A percentile compares a stretch with the other conserved stretches of the same genome.
Conservation (phyloP, 2,329 filamentous ascomycete genomes). For the Botrytis hyacinthi region DNA sequence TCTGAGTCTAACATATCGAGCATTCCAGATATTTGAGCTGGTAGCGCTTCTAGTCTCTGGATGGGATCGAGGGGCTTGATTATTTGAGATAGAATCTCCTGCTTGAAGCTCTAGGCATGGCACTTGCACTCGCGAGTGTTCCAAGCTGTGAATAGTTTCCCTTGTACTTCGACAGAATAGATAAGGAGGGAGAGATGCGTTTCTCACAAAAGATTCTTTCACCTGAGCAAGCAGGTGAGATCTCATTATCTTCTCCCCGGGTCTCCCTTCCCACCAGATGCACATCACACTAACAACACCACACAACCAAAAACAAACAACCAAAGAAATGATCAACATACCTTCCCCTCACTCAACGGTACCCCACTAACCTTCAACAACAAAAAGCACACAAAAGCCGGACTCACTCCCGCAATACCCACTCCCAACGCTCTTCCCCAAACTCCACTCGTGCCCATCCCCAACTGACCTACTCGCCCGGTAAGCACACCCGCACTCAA, state of each 20-base stretch:
- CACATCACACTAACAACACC: neutral
- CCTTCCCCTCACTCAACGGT: constrained; percentile 63
- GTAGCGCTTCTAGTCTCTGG: neutral
- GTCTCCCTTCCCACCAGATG: neutral
- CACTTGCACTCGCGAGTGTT: neutral
- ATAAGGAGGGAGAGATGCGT: neutral
- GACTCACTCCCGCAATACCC: constrained; percentile 50
- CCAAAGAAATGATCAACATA: neutral
- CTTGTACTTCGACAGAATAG: neutral
- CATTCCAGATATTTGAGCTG: neutral
- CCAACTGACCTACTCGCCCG: constrained; percentile 52
- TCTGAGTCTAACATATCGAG: no score
- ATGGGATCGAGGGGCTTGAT: neutral
- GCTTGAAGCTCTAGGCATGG: neutral
- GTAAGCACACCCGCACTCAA: constrained; percentile 56
- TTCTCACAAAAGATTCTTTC: neutral
- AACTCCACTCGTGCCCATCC: constrained; percentile 52
- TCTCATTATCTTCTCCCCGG: neutral
- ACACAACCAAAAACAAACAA: neutral
- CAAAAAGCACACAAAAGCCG: constrained; percentile 62
- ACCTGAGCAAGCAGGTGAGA: neutral
- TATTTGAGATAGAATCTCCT: neutral
- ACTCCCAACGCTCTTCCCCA: constrained; percentile 46
- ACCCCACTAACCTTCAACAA: constrained; percentile 63
- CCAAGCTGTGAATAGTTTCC: no score